Evolutionary conservation across 139 green algal genomes (phyloP).

Genomic region (Zygnema cylindricum): DNA sequence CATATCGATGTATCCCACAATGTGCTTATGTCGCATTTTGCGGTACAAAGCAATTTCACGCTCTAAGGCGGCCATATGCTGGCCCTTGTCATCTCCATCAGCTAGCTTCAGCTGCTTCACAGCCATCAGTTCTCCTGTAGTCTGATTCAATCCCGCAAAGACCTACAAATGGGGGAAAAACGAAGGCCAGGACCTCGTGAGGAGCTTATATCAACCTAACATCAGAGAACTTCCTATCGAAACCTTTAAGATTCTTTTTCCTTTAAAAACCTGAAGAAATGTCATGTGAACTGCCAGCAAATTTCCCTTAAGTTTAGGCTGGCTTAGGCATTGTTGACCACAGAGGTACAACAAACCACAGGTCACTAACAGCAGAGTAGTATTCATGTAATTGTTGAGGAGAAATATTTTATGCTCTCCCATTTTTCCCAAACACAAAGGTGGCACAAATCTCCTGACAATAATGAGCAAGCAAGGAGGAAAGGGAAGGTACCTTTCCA

Average conservation of each 20-base stretch:
- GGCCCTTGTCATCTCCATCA: slow-evolving; percentile 27
- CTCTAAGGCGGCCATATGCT: slow-evolving; percentile 39
- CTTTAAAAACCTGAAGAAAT: too few species aligned
- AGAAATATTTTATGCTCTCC: too few species aligned
- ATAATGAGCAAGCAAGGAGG: not conserved
- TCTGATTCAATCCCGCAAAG: slow-evolving; percentile 62
- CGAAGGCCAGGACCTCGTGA: not conserved
- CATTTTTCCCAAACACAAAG: too few species aligned
- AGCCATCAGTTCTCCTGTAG: slow-evolving; percentile 58
- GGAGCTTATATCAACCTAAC: not conserved
- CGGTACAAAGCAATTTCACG: slow-evolving; percentile 79
- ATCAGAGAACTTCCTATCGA: not conserved
- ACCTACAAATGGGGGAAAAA: slow-evolving; percentile 25
- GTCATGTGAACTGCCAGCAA: too few species aligned
- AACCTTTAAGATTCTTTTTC: not conserved
- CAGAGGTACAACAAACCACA: too few species aligned
- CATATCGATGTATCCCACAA: slow-evolving; percentile 78
- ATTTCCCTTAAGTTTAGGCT: too few species aligned
- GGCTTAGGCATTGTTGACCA: too few species aligned
- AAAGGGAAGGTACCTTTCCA: slow-evolving; percentile 65
- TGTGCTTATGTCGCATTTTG: slow-evolving; percentile 72
- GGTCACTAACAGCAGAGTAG: too few species aligned
- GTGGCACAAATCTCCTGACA: too few species aligned
- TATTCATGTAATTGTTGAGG: too few species aligned
- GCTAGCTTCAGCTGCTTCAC: slow-evolving; percentile 58